Conservation (phyloP, 2,329 filamentous ascomycete genomes). For the Leptosphaerulina australis region DNA sequence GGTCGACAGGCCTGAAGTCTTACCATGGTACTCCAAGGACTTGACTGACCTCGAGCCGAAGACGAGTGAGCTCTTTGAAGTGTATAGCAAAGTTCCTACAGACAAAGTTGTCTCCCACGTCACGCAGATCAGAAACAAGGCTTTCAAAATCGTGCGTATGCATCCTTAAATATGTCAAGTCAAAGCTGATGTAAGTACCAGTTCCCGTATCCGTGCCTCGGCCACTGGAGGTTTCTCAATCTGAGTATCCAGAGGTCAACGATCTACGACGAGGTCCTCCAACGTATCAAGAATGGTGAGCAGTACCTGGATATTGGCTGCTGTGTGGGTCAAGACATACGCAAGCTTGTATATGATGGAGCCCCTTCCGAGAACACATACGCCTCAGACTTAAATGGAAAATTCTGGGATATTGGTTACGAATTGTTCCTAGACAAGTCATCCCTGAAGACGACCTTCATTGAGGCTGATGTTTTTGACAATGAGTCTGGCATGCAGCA, state of each 20-base stretch:
- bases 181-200: constrained; percentile 12
- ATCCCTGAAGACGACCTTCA: constrained; percentile 56
- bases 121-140: constrained; percentile 40
- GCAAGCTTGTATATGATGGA: constrained; percentile 53
- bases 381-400: constrained; percentile 49
- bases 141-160: constrained; percentile 39
- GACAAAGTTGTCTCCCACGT: constrained; percentile 48
- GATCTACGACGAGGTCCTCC: constrained; percentile 41
- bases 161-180: background rate
- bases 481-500: constrained; percentile 38
- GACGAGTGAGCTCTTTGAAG: constrained; percentile 46
- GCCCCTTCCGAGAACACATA: constrained; percentile 49
- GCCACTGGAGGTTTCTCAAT: constrained; percentile 46
- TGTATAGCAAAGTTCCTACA: constrained; percentile 47
- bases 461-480: constrained; percentile 58
- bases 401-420: constrained; percentile 62
- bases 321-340: constrained; percentile 55
- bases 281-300: constrained; percentile 45
- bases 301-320: constrained; percentile 51
- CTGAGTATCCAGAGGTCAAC: constrained; percentile 34
- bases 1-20: constrained; percentile 27
- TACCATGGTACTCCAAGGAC: constrained; percentile 44
- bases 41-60: constrained; percentile 36
- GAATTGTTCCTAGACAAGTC: constrained; percentile 46
- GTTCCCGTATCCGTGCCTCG: constrained; percentile 48